A percentile compares a stretch with the other conserved stretches of the same genome.
Conservation (phyloP, 2,329 filamentous ascomycete species). For the Phialocephala subalpina region DNA sequence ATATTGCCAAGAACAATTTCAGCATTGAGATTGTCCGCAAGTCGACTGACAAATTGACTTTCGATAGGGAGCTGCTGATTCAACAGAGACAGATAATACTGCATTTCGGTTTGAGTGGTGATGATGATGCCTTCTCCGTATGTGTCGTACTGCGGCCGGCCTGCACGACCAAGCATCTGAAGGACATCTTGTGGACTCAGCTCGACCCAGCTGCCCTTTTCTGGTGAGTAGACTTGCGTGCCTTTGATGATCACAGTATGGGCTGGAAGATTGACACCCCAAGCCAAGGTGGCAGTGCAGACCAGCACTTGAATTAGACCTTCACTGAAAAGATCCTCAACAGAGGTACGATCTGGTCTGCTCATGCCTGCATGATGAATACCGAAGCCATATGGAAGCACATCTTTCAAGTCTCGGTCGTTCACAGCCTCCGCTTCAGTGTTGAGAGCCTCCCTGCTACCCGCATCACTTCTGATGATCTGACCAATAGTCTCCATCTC, state of each 20-base stretch:
- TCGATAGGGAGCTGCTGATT: conserved; percentile 98
- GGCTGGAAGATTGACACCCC: conserved; percentile 97
- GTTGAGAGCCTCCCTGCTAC: conserved; percentile 85
- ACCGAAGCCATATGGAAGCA: conserved; percentile 95
- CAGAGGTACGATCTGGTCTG: conserved; percentile 90
- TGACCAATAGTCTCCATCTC: conserved; percentile 97
- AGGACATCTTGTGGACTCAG: conserved; percentile 96
- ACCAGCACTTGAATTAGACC: conserved; percentile 94
- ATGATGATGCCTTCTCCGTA: conserved; percentile 99
- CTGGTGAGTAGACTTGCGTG: conserved; percentile 96
- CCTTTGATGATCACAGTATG: conserved; percentile 99
- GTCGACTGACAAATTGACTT: conserved; percentile 90
- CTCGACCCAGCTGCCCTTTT: conserved; percentile 99
- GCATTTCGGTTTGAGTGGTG: conserved; percentile 91
- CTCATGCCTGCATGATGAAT: conserved; percentile 99
- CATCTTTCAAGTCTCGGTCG: conserved; percentile 89
- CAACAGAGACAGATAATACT: conserved; percentile 95
- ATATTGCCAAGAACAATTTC: conserved; percentile 96
- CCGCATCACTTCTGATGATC: conserved; percentile 91
- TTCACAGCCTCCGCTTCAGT: conserved; percentile 85
- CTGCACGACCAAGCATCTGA: conserved; percentile 98
- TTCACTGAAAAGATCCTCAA: conserved; percentile 92
- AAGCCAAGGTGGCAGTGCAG: conserved; percentile 96
- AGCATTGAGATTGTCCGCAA: conserved; percentile 96
- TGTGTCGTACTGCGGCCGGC: conserved; percentile 94